Base-by-base conservation (phyloP, 2,329 filamentous ascomycete genomes). In the Aspergillus intermedius region DNA sequence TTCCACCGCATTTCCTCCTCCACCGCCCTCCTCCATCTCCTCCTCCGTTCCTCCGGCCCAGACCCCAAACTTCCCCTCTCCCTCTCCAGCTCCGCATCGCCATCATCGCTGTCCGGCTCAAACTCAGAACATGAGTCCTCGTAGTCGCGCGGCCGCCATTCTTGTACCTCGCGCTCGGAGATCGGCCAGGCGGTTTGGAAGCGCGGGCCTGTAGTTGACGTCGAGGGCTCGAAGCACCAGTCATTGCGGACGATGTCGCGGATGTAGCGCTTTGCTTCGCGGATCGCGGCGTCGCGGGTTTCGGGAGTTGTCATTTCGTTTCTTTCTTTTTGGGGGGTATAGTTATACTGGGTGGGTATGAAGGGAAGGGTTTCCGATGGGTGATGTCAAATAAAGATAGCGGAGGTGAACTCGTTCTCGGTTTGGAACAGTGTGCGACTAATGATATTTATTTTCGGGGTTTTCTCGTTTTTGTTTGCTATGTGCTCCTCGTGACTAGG, bases 1-100 rank as follows among this genome's bases (percentile, higher is more conserved):
- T 96, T 97, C 84, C 87, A 94, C 25, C 74, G 66, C 71, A 83
- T 79, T 71, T 88, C 85, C 48, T 82, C 80, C 52, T 80, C 77
- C 44, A 81, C 63, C 44, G 75, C 78, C 57, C 75, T 78, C 47
- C 82, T 75, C 39, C 80, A 75, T 53, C 76, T 78, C 32, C 80
- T 74, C 51, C 76, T 78, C 49, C 77, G 77, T 41, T 77, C 75
- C 35, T 39, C 35, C 34, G 34, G 34, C 8, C 17, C 34, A 8
- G 12, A 8, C n/a, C 15, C 19, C 15, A 12, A 12, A 39, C 35
- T n/a, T n/a, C 73, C 64, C 15, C 73, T 73, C 67, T 52, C 72
- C 69, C 21, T 62, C 59, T 49, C 71, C 1, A 49, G 47, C 17
- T 54, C 52, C 6, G 40, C 42, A 15, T 57, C 54, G 8, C 45